Evolutionary conservation across 805 yeast genomes (phyloP).

Genomic region (Suhomyces prunicola): DNA sequence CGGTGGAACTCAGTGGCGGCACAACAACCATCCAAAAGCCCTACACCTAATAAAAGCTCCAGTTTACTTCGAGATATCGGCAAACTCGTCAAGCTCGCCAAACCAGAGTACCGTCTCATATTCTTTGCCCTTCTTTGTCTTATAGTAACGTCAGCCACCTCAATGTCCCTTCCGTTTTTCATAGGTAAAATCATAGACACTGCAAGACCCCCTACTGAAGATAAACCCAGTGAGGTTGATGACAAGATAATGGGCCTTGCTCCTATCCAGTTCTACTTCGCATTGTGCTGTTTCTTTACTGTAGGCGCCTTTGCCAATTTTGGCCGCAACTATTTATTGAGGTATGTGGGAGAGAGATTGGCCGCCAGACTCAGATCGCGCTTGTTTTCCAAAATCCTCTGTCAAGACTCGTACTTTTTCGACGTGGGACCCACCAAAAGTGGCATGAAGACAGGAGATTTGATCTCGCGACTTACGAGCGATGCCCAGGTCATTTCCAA

Average conservation of each 20-base stretch:
- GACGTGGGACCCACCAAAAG: slow-evolving; percentile 61
- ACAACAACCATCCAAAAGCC: not conserved
- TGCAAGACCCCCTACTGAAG: slow-evolving; percentile 36
- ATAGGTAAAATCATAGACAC: slow-evolving; percentile 86
- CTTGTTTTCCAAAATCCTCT: slow-evolving; percentile 70
- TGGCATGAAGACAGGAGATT: slow-evolving; percentile 77
- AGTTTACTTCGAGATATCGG: slow-evolving; percentile 13
- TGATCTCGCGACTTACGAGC: slow-evolving; percentile 81
- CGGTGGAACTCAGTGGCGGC: not conserved
- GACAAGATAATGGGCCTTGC: slow-evolving; percentile 51
- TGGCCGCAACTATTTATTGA: slow-evolving; percentile 71
- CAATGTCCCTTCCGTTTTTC: slow-evolving; percentile 77
- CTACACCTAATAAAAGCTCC: not conserved
- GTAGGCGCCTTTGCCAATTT: slow-evolving; percentile 77
- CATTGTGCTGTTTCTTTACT: slow-evolving; percentile 59
- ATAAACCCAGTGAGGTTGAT: not conserved
- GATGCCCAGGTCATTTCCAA: slow-evolving; percentile 87
- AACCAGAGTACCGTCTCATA: slow-evolving; percentile 11
- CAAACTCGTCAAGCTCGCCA: slow-evolving; percentile 19
- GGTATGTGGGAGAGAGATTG: slow-evolving; percentile 80
- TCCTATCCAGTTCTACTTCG: slow-evolving; percentile 59
- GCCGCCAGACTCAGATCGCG: slow-evolving; percentile 81
- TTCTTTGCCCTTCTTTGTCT: slow-evolving; percentile 60
- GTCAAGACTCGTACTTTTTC: slow-evolving; percentile 85
- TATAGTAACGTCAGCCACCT: slow-evolving; percentile 67